Base-by-base conservation (phyloP, 2,329 filamentous ascomycete genomes). In the Stachybotrys chlorohalonatus region DNA sequence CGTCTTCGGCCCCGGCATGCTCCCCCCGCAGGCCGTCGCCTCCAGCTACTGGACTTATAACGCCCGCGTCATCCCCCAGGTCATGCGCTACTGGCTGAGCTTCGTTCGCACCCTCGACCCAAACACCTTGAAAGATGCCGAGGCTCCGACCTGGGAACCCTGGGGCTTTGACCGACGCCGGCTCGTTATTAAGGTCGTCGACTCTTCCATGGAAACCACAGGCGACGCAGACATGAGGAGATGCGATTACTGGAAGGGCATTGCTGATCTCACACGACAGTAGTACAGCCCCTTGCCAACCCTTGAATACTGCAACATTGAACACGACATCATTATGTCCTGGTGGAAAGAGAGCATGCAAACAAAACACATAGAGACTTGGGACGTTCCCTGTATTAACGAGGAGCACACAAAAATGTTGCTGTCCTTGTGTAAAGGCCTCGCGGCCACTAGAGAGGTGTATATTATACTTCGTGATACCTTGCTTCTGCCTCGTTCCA, bases 81-180 rank as follows among this genome's bases (percentile, higher is more conserved):
- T 78, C 16, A 78, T 78, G 74, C 66, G 67, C 51, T 81, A 81
- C 60, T 79, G 71, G 64, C 67, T 78, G 49, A 76, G 75, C 16
- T 81, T 81, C 58, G 73, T 78, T 17, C 65, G 68, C 30, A 61
- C 63, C 11, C 63, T 77, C 39, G 68, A 80, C 55, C 78, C 78
- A 1, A 79, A 78, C 54, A 47, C 58, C 8, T 56, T 70, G 48
- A 63, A 68, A 52, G 58, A 63, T 17, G 31, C 55, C 0, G 67
- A 61, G 1, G 65, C 73, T 3, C 75, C 75, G 3, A 60, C 52
- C 4, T 80, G 77, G 78, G 64, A 63, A 49, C 51, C 58, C 1
- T 79, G 75, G 72, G 67, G 63, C 1, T n/a, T 54, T 11, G 58
- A 58, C 3, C 65, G 64, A 47, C 49, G 47, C 39, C 63, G 75